A percentile compares a stretch with the other conserved stretches of the same genome.
Conservation (phyloP, 805 yeast genomes). For the Metschnikowia gelsemii region DNA sequence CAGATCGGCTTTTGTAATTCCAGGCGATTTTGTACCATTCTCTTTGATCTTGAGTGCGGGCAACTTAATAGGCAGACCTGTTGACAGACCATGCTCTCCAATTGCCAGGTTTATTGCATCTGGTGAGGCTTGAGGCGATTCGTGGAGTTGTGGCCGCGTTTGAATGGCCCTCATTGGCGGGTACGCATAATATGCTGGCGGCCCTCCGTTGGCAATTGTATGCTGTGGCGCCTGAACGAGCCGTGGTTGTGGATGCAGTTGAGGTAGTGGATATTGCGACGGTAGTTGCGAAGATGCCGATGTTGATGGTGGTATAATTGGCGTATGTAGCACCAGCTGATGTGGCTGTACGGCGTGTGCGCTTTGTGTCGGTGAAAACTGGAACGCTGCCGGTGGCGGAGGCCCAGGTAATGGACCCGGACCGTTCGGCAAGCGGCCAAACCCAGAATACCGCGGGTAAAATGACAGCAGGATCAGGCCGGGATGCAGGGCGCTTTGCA, state of each 20-base stretch:
- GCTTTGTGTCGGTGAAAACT: conserved; percentile 2
- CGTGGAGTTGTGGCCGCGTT: not conserved
- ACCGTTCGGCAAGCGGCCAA: conserved; percentile 39
- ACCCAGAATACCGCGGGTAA: conserved; percentile 37
- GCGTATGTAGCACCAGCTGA: conserved; percentile 3
- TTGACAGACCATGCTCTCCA: not conserved
- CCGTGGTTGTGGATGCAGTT: conserved; percentile 8
- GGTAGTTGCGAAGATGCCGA: no score
- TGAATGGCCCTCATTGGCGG: conserved; percentile 7
- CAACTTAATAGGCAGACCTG: conserved; percentile 12
- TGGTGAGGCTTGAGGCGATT: not conserved
- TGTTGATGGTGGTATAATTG: conserved; percentile 1
- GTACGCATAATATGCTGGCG: conserved; percentile 11
- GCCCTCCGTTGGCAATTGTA: conserved; percentile 2
- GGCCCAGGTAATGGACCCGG: conserved; percentile 47
- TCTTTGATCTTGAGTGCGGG: conserved; percentile 15
- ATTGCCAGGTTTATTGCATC: not conserved
- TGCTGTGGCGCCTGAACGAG: conserved; percentile 7
- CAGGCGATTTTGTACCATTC: not conserved
- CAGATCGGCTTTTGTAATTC: not conserved
- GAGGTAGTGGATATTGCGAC: conserved; percentile 4
- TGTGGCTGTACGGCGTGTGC: not conserved
- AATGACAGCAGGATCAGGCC: conserved; percentile 17
- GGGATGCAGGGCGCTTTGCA: not conserved
- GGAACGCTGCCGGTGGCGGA: conserved; percentile 27